Evolutionary conservation across 2,329 filamentous ascomycete species (phyloP).

Genomic region (Didymella keratinophila): DNA sequence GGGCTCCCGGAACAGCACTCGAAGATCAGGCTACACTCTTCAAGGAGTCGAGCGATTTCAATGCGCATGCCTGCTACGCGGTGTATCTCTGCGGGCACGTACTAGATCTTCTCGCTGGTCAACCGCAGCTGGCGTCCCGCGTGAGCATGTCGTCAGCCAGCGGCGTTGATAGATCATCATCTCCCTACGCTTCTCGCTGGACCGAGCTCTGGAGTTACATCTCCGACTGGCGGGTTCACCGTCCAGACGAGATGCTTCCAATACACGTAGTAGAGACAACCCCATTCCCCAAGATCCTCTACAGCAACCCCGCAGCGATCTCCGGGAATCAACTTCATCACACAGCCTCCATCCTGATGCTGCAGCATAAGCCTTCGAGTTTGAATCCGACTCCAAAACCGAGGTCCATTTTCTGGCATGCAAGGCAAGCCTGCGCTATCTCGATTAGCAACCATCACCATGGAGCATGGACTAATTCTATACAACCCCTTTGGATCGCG

Average conservation of each 20-base stretch:
- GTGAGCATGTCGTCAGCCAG: background rate
- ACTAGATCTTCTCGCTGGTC: background rate
- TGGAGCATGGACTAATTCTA: background rate
- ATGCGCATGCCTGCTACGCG: background rate
- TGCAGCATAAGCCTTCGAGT: background rate
- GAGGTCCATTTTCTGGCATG: background rate
- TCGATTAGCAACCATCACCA: background rate
- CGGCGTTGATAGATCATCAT: background rate
- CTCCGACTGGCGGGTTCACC: background rate
- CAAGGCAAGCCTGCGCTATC: background rate
- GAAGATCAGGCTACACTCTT: background rate
- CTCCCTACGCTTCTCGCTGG: background rate
- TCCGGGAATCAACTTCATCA: background rate
- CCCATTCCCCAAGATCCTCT: background rate
- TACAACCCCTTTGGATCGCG: background rate
- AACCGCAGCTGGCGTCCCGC: background rate
- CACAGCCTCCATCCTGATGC: background rate
- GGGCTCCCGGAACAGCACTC: background rate
- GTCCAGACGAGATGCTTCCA: background rate
- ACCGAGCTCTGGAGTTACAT: background rate
- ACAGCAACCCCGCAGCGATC: background rate
- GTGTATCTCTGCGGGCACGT: background rate
- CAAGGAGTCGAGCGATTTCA: background rate
- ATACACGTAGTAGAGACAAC: background rate
- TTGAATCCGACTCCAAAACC: background rate